These are phyloP conservation scores for Arctium lappa DNA, from an alignment of 129 eudicot genomes.

Conservation along the genomic window DNA sequence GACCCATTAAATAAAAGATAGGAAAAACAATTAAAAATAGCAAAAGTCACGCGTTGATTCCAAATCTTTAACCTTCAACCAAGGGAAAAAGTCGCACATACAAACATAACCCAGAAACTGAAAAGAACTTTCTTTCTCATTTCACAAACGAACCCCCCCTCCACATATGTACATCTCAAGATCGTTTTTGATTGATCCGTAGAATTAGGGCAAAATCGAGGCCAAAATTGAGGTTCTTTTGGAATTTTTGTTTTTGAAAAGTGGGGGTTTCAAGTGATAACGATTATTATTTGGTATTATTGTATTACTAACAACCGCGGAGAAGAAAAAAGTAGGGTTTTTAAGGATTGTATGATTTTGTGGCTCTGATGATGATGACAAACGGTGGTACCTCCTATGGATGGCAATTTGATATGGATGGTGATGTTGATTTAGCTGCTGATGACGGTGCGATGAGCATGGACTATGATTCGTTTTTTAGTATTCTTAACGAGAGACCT, in stretches of 20 bases:
- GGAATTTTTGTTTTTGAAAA: background rate
- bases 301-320: conserved; percentile 12
- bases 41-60: conserved; percentile 43
- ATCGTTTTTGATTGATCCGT: background rate
- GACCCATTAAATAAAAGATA: background rate
- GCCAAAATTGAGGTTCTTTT: background rate
- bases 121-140: conserved; percentile 21
- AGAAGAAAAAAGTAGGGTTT: conserved; percentile 21
- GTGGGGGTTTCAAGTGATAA: conserved; percentile 4
- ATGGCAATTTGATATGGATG: conserved; percentile 17
- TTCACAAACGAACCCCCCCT: conserved; percentile 14
- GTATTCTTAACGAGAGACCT: conserved; percentile 15
- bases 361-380: conserved; percentile 28
- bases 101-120: conserved; percentile 26
- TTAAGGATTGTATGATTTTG: conserved; percentile 20
- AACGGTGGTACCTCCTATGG: conserved; percentile 18
- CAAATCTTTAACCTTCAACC: conserved; percentile 26
- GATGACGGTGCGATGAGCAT: conserved; percentile 29
- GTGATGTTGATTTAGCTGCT: conserved; percentile 4
- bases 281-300: background rate
- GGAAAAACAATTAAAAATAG: conserved; percentile 19
- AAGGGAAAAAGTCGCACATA: conserved; percentile 22
- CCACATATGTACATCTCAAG: background rate
- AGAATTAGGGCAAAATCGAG: conserved; percentile 22
- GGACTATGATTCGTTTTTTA: conserved; percentile 28